Conservation (phyloP, 2,329 filamentous ascomycete species). For the Canariomyces notabilis region DNA sequence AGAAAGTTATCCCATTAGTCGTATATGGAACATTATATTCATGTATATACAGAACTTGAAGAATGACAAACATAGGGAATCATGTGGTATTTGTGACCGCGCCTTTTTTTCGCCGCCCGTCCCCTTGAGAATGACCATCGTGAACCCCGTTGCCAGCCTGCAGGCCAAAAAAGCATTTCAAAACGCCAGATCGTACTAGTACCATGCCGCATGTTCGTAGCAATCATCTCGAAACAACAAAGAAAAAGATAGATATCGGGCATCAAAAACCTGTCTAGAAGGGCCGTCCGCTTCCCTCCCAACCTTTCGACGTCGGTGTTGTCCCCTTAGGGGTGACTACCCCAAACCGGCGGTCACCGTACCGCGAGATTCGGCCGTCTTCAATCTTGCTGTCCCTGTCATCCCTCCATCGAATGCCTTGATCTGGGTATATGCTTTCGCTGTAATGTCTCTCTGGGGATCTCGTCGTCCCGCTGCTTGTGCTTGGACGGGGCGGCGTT, state of each 20-base stretch:
- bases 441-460: slow-evolving; percentile 26
- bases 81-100: no score
- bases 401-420: slow-evolving; percentile 2
- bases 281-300: slow-evolving; percentile 23
- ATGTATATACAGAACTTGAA: not conserved
- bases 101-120: not conserved
- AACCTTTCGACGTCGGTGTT: slow-evolving; percentile 20
- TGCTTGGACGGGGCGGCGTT: slow-evolving; percentile 10
- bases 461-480: slow-evolving; percentile 10
- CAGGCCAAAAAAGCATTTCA: not conserved
- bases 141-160: not conserved
- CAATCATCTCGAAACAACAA: not conserved
- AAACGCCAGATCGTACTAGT: slow-evolving; percentile 1
- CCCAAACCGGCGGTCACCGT: slow-evolving; percentile 25
- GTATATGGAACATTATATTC: not conserved
- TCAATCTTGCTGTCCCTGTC: slow-evolving; percentile 21
- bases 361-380: slow-evolving; percentile 26
- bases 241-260: not conserved
- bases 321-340: slow-evolving; percentile 24
- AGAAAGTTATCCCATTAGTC: no score
- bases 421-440: slow-evolving; percentile 26
- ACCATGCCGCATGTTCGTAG: not conserved
- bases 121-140: not conserved
- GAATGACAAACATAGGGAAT: not conserved
- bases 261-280: slow-evolving; percentile 8